Percentiles rank a stretch among this genome's conserved stretches.
Conservation (phyloP, 2,329 filamentous ascomycete species). For the Scopulariopsis brevicaulis region DNA sequence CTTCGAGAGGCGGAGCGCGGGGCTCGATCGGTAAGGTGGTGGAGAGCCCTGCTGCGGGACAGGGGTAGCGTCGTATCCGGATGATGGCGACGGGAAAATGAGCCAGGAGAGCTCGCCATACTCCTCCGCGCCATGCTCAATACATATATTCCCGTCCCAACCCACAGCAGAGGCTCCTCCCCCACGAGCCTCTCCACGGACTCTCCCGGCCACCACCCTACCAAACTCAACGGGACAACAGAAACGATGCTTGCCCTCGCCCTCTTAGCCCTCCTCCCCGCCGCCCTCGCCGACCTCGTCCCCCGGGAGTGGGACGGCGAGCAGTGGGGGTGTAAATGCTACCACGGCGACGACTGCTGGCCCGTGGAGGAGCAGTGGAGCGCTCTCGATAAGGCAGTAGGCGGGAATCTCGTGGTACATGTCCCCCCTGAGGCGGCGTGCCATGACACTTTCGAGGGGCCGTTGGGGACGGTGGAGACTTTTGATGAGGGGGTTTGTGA, state of each 20-base stretch:
- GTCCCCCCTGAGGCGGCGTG: slow-evolving; percentile 20
- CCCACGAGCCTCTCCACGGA: neutral
- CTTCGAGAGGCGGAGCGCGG: too few relatives aligned
- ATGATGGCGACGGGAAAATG: too few relatives aligned
- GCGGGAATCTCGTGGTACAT: slow-evolving; percentile 19
- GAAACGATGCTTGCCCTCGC: neutral
- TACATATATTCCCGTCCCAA: too few relatives aligned
- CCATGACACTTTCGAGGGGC: slow-evolving; percentile 24
- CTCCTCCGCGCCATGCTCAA: too few relatives aligned
- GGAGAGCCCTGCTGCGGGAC: too few relatives aligned
- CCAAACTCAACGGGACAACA: neutral
- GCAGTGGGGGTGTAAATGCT: slow-evolving; percentile 20
- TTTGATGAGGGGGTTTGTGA: slow-evolving; percentile 22
- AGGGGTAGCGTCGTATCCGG: too few relatives aligned
- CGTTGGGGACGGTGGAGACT: slow-evolving; percentile 20
- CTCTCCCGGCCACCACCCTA: neutral
- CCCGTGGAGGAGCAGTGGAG: slow-evolving; percentile 15
- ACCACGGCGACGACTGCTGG: slow-evolving; percentile 18
- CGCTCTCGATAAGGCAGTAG: slow-evolving; percentile 20
- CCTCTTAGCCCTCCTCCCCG: neutral
- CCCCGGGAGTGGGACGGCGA: slow-evolving; percentile 13
- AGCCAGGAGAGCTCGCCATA: too few relatives aligned
- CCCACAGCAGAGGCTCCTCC: neutral
- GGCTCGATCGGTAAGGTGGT: too few relatives aligned
- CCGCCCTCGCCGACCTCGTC: neutral